Evolutionary conservation across 2,329 filamentous ascomycete genomes (phyloP).

Genomic region (Cercospora sp.): DNA sequence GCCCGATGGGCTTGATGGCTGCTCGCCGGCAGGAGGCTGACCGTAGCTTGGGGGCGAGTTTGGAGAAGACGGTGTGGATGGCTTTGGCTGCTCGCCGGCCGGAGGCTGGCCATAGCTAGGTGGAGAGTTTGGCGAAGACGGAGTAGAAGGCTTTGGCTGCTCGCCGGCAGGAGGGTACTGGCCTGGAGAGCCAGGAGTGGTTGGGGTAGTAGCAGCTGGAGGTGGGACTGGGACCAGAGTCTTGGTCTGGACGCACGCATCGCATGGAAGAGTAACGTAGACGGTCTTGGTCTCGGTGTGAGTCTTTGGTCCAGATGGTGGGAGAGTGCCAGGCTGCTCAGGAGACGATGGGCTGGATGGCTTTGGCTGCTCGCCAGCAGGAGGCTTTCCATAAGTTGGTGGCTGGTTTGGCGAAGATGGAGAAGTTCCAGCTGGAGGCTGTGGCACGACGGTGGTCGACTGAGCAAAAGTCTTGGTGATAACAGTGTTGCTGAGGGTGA

Average conservation of each 20-base stretch:
- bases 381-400: too few relatives aligned
- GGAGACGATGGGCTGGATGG: constrained; percentile 11
- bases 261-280: constrained; percentile 12
- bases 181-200: not conserved
- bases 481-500: constrained; percentile 40
- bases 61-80: not conserved
- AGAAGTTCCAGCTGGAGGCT: constrained; percentile 3
- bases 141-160: too few relatives aligned
- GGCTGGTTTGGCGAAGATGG: not conserved
- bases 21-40: not conserved
- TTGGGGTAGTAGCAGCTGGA: not conserved
- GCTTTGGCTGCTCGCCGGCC: not conserved
- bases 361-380: not conserved
- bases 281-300: constrained; percentile 1
- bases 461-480: constrained; percentile 20
- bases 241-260: constrained; percentile 7
- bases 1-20: not conserved
- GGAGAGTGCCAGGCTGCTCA: not conserved
- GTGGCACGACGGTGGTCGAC: constrained; percentile 15
- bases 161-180: not conserved
- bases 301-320: not conserved
- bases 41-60: not conserved
- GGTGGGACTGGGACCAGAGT: constrained; percentile 14
- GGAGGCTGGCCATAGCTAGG: not conserved
- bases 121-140: too few relatives aligned